Base-by-base conservation (phyloP, 2,329 filamentous ascomycete species). In the Cladosporium sp. region DNA sequence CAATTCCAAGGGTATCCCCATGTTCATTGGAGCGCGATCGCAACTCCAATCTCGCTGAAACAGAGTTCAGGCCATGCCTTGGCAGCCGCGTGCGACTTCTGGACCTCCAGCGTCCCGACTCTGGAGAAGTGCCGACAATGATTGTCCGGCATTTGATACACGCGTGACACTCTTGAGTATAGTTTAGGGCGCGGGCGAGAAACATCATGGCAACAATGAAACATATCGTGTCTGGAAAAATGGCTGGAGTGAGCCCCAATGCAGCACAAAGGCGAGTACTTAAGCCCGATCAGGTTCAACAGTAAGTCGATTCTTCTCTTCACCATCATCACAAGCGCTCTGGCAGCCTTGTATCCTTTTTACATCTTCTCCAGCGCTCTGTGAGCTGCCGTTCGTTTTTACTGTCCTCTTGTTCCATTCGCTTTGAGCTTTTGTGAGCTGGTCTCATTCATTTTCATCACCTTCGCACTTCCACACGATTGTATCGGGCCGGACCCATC, bases 301-400 rank as follows among this genome's bases (percentile, higher is more conserved):
- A 23, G 29, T 18, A 31, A 21, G 16, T 33, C 31, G 37, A 5
- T 14, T 23, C 23, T 62, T 55, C 49, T 29, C n/a, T 60, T 31
- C 26, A 55, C 46, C 21, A 23, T 46, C 58, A 62, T 28, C 21
- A 10, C 49, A 53, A 62, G 60, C 31, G 60, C 60, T 62, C 60
- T 52, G 60, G 60, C 11, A 62, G 60, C 55, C 33, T 57, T 57
- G 55, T 28, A 57, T 23, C 12, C 29, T 40, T 23, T 57, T 31
- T 3, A n/a, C 12, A 16, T 33, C 12, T 12, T 31, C 7, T 29
- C 31, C 28, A 60, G 60, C 60, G 60, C 60, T 62, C 60, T 62
- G 60, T 50, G 23, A 62, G 60, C 49, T 29, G 49, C 60, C 40
- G 21, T 28, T 55, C 60, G 11, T 62, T 60, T 50, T 21, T 21